Evolutionary conservation across 1,284 basidiomycete genomes (phyloP).

Genomic region (Trichosporon coremiiforme): DNA sequence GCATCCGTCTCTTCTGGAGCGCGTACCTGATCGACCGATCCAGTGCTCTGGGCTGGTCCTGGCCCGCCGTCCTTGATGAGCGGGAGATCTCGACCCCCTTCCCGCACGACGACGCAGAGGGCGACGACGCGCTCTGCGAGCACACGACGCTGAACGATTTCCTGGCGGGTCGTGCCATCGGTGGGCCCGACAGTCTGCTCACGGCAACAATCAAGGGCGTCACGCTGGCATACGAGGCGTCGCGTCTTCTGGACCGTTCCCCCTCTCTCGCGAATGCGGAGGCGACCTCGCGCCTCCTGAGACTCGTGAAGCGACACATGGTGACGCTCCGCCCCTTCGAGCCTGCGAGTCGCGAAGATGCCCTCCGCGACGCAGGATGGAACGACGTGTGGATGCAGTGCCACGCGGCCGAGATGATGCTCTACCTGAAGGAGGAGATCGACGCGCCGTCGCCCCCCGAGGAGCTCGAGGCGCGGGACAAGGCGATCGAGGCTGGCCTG

Average conservation of each 20-base stretch:
- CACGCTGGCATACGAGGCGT: slow-evolving; percentile 34
- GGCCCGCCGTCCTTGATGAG: slow-evolving; percentile 34
- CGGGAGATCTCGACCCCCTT: slow-evolving; percentile 53
- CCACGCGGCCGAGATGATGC: slow-evolving; percentile 30
- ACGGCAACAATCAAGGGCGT: slow-evolving; percentile 36
- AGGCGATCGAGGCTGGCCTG: slow-evolving; percentile 34
- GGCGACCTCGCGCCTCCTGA: slow-evolving; percentile 30
- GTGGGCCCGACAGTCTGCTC: slow-evolving; percentile 30
- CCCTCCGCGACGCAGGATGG: slow-evolving; percentile 22
- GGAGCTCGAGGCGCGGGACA: slow-evolving; percentile 32
- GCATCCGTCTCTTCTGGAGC: slow-evolving; percentile 52
- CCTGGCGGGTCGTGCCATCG: slow-evolving; percentile 24
- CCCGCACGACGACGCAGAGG: slow-evolving; percentile 44
- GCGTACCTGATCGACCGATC: slow-evolving; percentile 38
- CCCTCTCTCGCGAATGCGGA: slow-evolving; percentile 29
- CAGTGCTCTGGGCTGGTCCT: slow-evolving; percentile 26
- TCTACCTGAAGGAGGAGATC: slow-evolving; percentile 41
- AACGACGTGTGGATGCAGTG: slow-evolving; percentile 38
- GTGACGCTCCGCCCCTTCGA: slow-evolving; percentile 28
- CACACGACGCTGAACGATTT: slow-evolving; percentile 38
- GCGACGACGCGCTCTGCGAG: slow-evolving; percentile 35
- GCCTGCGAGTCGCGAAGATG: slow-evolving; percentile 24
- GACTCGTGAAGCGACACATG: slow-evolving; percentile 38
- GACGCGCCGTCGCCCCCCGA: slow-evolving; percentile 29
- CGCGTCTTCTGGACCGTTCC: slow-evolving; percentile 22